Evolutionary conservation across 345 rosid species (phyloP), one percentile per base, ranked within the genome.

Genomic region (Acer negundo): DNA sequence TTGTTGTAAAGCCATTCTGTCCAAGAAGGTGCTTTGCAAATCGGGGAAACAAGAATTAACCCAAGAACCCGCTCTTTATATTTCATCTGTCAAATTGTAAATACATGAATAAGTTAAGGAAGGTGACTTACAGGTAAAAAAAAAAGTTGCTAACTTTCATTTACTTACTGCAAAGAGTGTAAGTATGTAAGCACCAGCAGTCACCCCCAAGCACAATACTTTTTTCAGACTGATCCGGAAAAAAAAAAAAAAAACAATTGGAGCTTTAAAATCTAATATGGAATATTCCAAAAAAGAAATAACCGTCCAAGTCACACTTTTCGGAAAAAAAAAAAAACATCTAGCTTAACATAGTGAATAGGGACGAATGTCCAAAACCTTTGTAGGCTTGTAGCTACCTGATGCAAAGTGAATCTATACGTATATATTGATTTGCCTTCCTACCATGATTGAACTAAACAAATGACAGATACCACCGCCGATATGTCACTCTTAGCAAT

Each of bases 1-100:
- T 90, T 90, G 81, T 87, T 88, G 80, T 87, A 90, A 24, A 88
- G 76, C 94, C 94, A 90, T 75, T 90, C 94, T 63, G 92, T 78
- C 94, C 94, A 90, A 0, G 92, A 82, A 69, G 92, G 89, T 67
- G 88, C 86, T 82, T 82, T 88, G 86, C 91, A 90, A 69, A 88
- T 82, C 16, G 94, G 94, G 61, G 94, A 90, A 62, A 87, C 91
- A 3, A 90, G 92, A 46, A 87, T 87, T 67, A 90, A 76, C 49
- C 94, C 92, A 72, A 87, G 88, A 72, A 87, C 92, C 62, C 86
- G 79, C 61, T 88, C 87, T 53, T 63, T 82, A 79, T 90, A 80
- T 72, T 87, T 90, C 82, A 87, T 82, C 94, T 90, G 85, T 73
- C 67, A 76, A 35, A 65, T 12, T n/a, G 26, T 79, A 71, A 72